Evolutionary conservation across 2,329 filamentous ascomycete genomes (phyloP).

Genomic region (Alternaria conjuncta): DNA sequence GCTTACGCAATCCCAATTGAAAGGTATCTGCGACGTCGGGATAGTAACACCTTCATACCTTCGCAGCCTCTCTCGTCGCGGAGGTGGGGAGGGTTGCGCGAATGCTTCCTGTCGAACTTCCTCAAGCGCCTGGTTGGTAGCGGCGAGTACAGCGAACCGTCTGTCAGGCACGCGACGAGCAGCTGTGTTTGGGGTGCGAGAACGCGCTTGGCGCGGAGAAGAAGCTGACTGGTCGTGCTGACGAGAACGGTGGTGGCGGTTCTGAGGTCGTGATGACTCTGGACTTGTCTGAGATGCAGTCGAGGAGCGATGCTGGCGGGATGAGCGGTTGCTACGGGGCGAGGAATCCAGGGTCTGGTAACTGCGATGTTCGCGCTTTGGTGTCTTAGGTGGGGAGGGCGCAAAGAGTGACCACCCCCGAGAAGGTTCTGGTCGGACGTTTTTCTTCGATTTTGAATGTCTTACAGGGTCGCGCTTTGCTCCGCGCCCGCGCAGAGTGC

Average conservation of each 20-base stretch:
- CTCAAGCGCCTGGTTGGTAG: constrained; percentile 46
- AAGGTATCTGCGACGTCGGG: constrained; percentile 41
- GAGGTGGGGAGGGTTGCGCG: constrained; percentile 43
- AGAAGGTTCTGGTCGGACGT: constrained; percentile 30
- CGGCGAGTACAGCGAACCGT: constrained; percentile 47
- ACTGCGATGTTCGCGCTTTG: constrained; percentile 26
- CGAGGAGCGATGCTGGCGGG: constrained; percentile 30
- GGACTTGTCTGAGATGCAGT: constrained; percentile 14
- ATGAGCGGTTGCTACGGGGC: constrained; percentile 37
- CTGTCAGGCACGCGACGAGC: constrained; percentile 44
- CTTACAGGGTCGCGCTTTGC: constrained; percentile 46
- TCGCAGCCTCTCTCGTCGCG: constrained; percentile 38
- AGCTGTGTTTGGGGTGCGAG: constrained; percentile 42
- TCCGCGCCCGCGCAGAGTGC: constrained; percentile 44
- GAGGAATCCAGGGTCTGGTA: constrained; percentile 39
- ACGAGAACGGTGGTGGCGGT: constrained; percentile 37
- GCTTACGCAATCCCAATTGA: constrained; percentile 47
- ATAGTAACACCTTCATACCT: constrained; percentile 42
- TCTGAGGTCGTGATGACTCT: constrained; percentile 29
- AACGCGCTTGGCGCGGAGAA: constrained; percentile 33
- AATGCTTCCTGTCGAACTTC: constrained; percentile 46
- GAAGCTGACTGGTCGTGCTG: constrained; percentile 33
- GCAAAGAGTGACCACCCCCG: constrained; percentile 40
- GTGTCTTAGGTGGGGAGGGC: constrained; percentile 40
- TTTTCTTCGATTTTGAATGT: constrained; percentile 41